Evolutionary conservation across 2,329 filamentous ascomycete species (phyloP).

Genomic region (Fusarium ambrosium): DNA sequence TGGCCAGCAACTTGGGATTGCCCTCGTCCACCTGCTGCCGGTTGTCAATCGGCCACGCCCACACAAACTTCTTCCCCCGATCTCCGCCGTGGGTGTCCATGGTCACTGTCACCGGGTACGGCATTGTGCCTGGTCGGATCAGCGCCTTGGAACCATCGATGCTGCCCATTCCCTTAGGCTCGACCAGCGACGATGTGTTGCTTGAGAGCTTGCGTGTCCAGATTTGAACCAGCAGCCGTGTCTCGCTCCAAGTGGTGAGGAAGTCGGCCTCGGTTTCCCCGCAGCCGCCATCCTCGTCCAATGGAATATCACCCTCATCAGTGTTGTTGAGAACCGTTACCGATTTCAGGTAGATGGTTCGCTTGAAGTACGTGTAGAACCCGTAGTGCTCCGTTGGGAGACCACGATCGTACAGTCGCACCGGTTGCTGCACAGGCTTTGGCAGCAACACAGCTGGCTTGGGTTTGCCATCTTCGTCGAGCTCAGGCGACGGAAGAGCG

Average conservation of each 20-base stretch:
- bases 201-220: constrained; percentile 68
- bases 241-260: constrained; percentile 71
- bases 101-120: constrained; percentile 72
- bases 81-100: constrained; percentile 74
- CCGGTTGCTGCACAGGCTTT: constrained; percentile 78
- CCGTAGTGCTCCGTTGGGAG: constrained; percentile 88
- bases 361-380: constrained; percentile 93
- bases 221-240: constrained; percentile 74
- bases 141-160: constrained; percentile 48
- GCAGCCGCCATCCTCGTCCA: constrained; percentile 69
- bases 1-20: constrained; percentile 61
- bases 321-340: constrained; percentile 62
- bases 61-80: constrained; percentile 65
- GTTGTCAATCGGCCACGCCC: constrained; percentile 65
- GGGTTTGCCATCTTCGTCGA: constrained; percentile 78
- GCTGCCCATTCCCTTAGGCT: constrained; percentile 46
- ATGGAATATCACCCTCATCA: constrained; percentile 56
- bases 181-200: constrained; percentile 58
- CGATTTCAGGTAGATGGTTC: constrained; percentile 84
- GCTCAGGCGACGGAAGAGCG: constrained; percentile 73
- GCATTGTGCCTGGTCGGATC: constrained; percentile 69
- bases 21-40: constrained; percentile 60
- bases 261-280: constrained; percentile 66
- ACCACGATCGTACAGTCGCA: constrained; percentile 88
- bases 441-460: constrained; percentile 80